A percentile compares a stretch with the other conserved stretches of the same genome.
phyloP scores from a whole-genome alignment of 768 basidiomycete species.

The Macrolepiota dolichaula region DNA sequence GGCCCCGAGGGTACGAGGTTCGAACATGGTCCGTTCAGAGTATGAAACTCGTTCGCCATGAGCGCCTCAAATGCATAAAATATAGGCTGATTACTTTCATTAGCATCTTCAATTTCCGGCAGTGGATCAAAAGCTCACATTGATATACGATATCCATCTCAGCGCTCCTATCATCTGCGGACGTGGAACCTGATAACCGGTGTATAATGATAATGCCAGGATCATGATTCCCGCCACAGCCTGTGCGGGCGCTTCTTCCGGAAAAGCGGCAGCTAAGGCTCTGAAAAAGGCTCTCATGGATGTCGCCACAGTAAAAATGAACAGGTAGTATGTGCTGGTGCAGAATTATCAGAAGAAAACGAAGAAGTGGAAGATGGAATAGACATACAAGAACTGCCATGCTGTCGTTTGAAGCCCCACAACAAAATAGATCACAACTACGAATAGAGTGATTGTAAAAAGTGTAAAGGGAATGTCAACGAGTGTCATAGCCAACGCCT shows the following conservation, averaged over 20 bases:
- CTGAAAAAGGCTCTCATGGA: constrained; percentile 80
- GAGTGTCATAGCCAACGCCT: constrained; percentile 51
- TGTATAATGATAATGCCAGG: constrained; percentile 27
- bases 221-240: constrained; percentile 47
- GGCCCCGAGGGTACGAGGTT: constrained; percentile 59
- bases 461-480: constrained; percentile 61
- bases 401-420: constrained; percentile 53
- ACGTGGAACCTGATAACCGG: constrained; percentile 46
- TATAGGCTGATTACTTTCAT: constrained; percentile 42
- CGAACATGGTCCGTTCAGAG: constrained; percentile 57
- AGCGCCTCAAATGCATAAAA: constrained; percentile 73
- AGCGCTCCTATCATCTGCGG: constrained; percentile 67
- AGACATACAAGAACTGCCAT: constrained; percentile 61
- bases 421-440: constrained; percentile 58
- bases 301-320: constrained; percentile 54
- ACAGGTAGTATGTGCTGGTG: constrained; percentile 54
- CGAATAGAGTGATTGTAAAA: constrained; percentile 40
- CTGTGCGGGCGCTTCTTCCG: constrained; percentile 58
- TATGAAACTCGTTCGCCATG: constrained; percentile 80
- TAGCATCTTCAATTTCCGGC: neutral
- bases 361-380: constrained; percentile 6
- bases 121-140: constrained; percentile 31
- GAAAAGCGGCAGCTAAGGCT: constrained; percentile 56
- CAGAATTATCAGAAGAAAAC: constrained; percentile 1
- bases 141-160: constrained; percentile 64